These are phyloP conservation scores for Uronychia binucleata DNA, from an alignment of 73 alveolate species.

Conservation along the genomic window DNA sequence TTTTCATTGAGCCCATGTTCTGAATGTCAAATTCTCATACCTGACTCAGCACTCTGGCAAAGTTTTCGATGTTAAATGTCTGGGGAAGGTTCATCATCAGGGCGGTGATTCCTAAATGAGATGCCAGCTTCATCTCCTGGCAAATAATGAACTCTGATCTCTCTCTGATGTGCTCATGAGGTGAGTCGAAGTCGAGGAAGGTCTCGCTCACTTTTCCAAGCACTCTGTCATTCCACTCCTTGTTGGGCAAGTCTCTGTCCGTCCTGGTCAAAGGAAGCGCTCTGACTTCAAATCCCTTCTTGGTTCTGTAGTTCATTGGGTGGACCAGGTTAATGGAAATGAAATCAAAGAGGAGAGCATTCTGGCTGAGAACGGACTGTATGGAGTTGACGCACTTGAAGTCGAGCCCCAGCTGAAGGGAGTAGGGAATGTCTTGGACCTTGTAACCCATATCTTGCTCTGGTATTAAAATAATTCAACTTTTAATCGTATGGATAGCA, in stretches of 20 bases:
- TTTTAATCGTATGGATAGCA: no score
- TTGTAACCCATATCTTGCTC: conserved; percentile 41
- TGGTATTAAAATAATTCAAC: conserved; percentile 10
- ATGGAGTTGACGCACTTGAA: conserved; percentile 21
- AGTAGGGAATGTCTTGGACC: conserved; percentile 50
- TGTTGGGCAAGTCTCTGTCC: conserved; percentile 29
- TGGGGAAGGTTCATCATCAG: conserved; percentile 48
- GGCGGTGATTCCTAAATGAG: conserved; percentile 49
- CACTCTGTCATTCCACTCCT: conserved; percentile 35
- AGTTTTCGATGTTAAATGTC: conserved; percentile 33
- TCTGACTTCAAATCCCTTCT: conserved; percentile 1
- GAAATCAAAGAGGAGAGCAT: conserved; percentile 27
- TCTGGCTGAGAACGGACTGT: background rate
- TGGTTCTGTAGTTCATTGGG: conserved; percentile 33
- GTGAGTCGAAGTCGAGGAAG: conserved; percentile 50
- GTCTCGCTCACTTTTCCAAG: conserved; percentile 32
- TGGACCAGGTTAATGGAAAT: conserved; percentile 23
- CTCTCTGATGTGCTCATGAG: conserved; percentile 50
- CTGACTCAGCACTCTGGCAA: conserved; percentile 40
- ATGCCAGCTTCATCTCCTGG: conserved; percentile 56
- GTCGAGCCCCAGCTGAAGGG: conserved; percentile 39
- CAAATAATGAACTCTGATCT: conserved; percentile 54
- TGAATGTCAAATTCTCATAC: conserved; percentile 4
- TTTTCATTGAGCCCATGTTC: conserved; percentile 34
- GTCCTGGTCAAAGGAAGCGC: conserved; percentile 48